Conservation (phyloP, 2,329 filamentous ascomycete species). For the Phyllosticta citribraziliensis region DNA sequence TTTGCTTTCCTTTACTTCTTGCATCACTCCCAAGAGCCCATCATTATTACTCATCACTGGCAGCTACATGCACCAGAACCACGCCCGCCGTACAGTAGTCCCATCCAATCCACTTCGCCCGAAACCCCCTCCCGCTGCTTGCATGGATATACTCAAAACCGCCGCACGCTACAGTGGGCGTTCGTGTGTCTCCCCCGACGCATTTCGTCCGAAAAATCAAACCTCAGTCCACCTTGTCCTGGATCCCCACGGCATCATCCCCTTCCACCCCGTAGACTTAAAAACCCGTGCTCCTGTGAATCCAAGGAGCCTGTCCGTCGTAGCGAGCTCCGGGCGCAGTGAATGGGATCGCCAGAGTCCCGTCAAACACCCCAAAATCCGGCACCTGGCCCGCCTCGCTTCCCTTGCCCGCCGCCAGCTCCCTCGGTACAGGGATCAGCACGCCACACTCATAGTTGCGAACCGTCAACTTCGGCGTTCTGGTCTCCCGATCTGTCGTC, state of each 20-base stretch:
- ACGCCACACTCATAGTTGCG: conserved; percentile 97
- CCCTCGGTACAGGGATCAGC: conserved; percentile 49
- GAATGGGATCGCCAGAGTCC: conserved; percentile 55
- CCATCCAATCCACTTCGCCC: neutral
- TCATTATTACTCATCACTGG: too few relatives aligned
- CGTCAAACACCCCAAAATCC: conserved; percentile 42
- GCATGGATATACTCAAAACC: neutral
- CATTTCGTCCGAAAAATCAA: neutral
- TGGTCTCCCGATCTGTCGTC: conserved; percentile 57
- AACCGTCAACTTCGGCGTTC: conserved; percentile 65
- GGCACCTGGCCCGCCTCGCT: conserved; percentile 18
- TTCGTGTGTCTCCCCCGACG: neutral
- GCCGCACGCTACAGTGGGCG: neutral
- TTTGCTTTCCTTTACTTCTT: too few relatives aligned
- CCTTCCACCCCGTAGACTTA: neutral
- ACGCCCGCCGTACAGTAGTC: neutral
- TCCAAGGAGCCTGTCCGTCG: conserved; percentile 34
- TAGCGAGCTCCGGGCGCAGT: conserved; percentile 47
- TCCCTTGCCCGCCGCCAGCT: conserved; percentile 11
- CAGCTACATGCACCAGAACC: neutral
- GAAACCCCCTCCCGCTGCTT: neutral
- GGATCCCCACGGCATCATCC: neutral
- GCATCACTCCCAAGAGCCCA: too few relatives aligned
- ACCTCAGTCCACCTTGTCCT: neutral
- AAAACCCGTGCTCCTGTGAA: conserved; percentile 15